phyloP scores from a whole-genome alignment of 2,329 filamentous ascomycete genomes.

The Botrytis fragariae region DNA sequence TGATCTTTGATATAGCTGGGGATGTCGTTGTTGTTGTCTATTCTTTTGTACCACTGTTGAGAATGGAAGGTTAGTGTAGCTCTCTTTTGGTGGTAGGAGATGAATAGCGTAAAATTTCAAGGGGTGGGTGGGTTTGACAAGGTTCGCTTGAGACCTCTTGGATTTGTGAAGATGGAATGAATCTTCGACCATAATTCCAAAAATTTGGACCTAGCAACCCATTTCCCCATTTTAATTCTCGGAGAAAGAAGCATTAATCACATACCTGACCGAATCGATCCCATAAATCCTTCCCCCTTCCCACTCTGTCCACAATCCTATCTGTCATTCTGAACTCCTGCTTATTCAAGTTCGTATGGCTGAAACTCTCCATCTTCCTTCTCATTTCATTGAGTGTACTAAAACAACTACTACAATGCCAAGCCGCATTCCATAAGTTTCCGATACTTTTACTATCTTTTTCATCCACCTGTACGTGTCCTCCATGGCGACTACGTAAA shows the following conservation, averaged over 20 bases:
- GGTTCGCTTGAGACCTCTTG: not conserved
- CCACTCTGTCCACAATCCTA: constrained; percentile 43
- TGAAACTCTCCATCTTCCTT: constrained; percentile 45
- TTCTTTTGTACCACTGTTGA: constrained; percentile 35
- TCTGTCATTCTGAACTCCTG: constrained; percentile 42
- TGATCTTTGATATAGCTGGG: constrained; percentile 41
- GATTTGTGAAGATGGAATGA: not conserved
- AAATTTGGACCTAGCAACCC: not conserved
- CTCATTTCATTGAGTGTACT: constrained; percentile 43
- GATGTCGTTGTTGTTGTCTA: constrained; percentile 44
- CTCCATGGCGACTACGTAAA: constrained; percentile 16
- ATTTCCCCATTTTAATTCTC: not conserved
- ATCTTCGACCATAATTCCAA: not conserved
- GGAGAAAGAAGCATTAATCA: not conserved
- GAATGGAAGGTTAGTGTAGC: not conserved
- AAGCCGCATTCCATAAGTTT: constrained; percentile 43
- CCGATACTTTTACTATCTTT: constrained; percentile 28
- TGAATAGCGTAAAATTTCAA: no score
- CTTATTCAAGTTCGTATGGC: constrained; percentile 42
- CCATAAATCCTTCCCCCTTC: constrained; percentile 45
- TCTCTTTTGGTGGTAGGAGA: not conserved
- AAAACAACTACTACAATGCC: constrained; percentile 48
- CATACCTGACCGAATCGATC: constrained; percentile 37
- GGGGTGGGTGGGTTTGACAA: not conserved
- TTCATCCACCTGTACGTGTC: constrained; percentile 1